Evolutionary conservation across 805 yeast species (phyloP).

Genomic region (Candida verbasci): DNA sequence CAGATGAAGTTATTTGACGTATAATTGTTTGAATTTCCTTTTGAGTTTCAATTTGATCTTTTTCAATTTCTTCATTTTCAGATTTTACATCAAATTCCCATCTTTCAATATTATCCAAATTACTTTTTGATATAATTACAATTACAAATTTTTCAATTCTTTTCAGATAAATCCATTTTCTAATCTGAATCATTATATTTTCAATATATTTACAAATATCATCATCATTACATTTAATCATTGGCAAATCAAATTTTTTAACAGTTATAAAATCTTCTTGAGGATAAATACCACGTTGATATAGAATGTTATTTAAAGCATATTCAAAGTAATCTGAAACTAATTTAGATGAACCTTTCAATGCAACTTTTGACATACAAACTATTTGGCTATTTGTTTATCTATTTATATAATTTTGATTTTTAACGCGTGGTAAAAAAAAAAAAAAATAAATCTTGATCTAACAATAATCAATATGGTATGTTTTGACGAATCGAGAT

Average conservation of each 20-base stretch:
- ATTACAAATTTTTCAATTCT: slow-evolving; percentile 65
- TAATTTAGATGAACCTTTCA: slow-evolving; percentile 73
- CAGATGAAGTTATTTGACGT: slow-evolving; percentile 84
- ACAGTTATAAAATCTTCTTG: slow-evolving; percentile 77
- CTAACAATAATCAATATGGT: no score
- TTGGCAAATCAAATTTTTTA: slow-evolving; percentile 71
- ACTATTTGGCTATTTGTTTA: no score
- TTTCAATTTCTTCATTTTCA: slow-evolving; percentile 14
- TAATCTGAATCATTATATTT: slow-evolving; percentile 62
- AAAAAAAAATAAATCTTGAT: no score
- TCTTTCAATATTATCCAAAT: slow-evolving; percentile 67
- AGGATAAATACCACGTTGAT: slow-evolving; percentile 88
- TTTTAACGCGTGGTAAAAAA: no score
- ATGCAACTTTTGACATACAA: slow-evolving; percentile 42
- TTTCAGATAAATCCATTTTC: slow-evolving; percentile 68
- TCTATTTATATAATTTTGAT: no score
- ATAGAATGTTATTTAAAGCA: slow-evolving; percentile 74
- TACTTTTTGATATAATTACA: slow-evolving; percentile 65
- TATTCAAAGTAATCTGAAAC: slow-evolving; percentile 84
- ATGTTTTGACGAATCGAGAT: no score
- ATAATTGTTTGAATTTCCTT: slow-evolving; percentile 79
- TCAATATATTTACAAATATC: slow-evolving; percentile 70
- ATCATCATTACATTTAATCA: slow-evolving; percentile 68
- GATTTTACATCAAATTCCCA: slow-evolving; percentile 79
- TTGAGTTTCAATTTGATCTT: slow-evolving; percentile 49